phyloP scores from a whole-genome alignment of 2,329 filamentous ascomycete species.

The Aureobasidium namibiae region DNA sequence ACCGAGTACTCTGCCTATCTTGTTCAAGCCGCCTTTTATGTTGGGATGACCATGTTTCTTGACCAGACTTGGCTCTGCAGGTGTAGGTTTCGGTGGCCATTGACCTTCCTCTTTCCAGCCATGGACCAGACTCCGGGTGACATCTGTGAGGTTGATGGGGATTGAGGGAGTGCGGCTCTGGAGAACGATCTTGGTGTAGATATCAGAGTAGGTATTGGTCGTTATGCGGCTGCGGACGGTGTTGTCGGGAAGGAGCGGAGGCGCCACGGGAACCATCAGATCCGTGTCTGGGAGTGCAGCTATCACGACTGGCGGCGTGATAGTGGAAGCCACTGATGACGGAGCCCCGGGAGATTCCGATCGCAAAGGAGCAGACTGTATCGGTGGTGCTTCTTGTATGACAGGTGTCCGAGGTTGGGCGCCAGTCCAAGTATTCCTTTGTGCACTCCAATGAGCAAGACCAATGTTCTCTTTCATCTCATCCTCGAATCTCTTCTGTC shows the following conservation, averaged over 20 bases:
- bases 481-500: slow-evolving; percentile 28
- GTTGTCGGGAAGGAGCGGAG: slow-evolving; percentile 67
- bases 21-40: slow-evolving; percentile 36
- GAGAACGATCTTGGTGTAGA: slow-evolving; percentile 83
- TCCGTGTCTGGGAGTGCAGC: slow-evolving; percentile 18
- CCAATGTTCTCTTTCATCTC: slow-evolving; percentile 67
- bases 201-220: slow-evolving; percentile 64
- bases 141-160: slow-evolving; percentile 77
- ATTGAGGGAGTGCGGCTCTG: slow-evolving; percentile 74
- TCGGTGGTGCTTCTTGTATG: background rate
- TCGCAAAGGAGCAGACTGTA: background rate
- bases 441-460: slow-evolving; percentile 66
- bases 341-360: background rate
- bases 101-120: slow-evolving; percentile 92
- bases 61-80: slow-evolving; percentile 38
- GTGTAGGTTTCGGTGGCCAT: slow-evolving; percentile 65
- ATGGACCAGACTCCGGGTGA: slow-evolving; percentile 71
- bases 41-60: slow-evolving; percentile 19
- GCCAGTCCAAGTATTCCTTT: slow-evolving; percentile 79
- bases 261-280: slow-evolving; percentile 59
- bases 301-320: slow-evolving; percentile 21
- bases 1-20: slow-evolving; percentile 35
- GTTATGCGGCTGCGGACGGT: slow-evolving; percentile 70
- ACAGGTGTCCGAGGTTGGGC: slow-evolving; percentile 48
- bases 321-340: background rate